These are phyloP conservation scores for Corylus americana DNA, from an alignment of 306 rosid genomes.

Conservation along the genomic window DNA sequence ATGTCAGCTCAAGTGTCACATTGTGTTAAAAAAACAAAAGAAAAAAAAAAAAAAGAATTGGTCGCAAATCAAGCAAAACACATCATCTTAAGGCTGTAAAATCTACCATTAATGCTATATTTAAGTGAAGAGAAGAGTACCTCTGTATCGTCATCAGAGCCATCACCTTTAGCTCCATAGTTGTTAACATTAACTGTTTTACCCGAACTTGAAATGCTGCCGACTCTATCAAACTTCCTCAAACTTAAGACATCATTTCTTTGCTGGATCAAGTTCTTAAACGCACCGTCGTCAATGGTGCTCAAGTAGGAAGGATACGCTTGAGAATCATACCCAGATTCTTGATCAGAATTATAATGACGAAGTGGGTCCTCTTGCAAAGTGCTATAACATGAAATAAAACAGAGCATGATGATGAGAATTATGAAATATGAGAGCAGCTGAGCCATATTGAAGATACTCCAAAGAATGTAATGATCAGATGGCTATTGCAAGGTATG, in stretches of 20 bases:
- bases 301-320: constrained; percentile 26
- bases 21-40: not conserved
- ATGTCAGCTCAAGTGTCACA: too few species aligned
- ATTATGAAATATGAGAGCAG: constrained; percentile 26
- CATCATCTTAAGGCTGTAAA: not conserved
- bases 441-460: not conserved
- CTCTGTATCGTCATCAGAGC: constrained; percentile 51
- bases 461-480: not conserved
- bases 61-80: not conserved
- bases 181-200: constrained; percentile 46
- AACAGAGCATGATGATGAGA: constrained; percentile 15
- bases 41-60: not conserved
- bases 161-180: constrained; percentile 67
- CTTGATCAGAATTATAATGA: not conserved
- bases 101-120: not conserved
- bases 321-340: constrained; percentile 16
- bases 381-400: constrained; percentile 32
- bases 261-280: constrained; percentile 35
- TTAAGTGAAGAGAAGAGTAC: constrained; percentile 21
- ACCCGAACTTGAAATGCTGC: not conserved
- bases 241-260: constrained; percentile 22
- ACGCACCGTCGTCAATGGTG: constrained; percentile 34
- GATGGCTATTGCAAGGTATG: constrained; percentile 22
- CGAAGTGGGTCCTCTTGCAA: constrained; percentile 40
- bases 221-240: constrained; percentile 21